phyloP scores from a whole-genome alignment of 2,329 filamentous ascomycete species.

The Mollisia scopiformis region DNA sequence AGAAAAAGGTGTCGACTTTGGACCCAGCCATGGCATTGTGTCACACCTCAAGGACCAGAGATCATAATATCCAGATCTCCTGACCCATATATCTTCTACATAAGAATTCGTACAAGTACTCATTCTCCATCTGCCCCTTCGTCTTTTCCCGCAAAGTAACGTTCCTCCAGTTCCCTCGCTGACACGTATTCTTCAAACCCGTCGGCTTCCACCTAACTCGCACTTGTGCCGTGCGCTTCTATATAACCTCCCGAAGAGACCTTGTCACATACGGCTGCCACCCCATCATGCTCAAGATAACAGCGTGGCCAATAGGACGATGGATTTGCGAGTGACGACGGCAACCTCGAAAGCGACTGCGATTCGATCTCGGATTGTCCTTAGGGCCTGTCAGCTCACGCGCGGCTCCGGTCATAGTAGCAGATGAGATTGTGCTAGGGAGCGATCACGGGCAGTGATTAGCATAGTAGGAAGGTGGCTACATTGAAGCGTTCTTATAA shows the following conservation, averaged over 20 bases:
- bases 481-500: constrained; percentile 21
- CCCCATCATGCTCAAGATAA: constrained; percentile 19
- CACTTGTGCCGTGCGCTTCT: background rate
- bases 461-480: constrained; percentile 18
- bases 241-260: no score
- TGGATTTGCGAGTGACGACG: constrained; percentile 13
- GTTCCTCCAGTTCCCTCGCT: constrained; percentile 6
- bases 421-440: constrained; percentile 19
- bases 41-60: no score
- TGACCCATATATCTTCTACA: background rate
- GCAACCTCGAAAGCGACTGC: constrained; percentile 21
- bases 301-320: constrained; percentile 17
- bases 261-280: no score
- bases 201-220: background rate
- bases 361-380: constrained; percentile 21
- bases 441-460: constrained; percentile 15
- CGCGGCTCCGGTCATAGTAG: constrained; percentile 22
- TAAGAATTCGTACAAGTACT: constrained; percentile 5
- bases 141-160: constrained; percentile 2
- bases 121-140: constrained; percentile 7
- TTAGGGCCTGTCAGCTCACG: constrained; percentile 16
- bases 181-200: no score
- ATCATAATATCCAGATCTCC: no score
- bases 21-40: background rate
- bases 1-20: no score